Percentiles rank a stretch among this genome's conserved stretches.
Evolutionary conservation across 371 early-diverging fungal species (phyloP).

Genomic region (Mucor lusitanicus): DNA sequence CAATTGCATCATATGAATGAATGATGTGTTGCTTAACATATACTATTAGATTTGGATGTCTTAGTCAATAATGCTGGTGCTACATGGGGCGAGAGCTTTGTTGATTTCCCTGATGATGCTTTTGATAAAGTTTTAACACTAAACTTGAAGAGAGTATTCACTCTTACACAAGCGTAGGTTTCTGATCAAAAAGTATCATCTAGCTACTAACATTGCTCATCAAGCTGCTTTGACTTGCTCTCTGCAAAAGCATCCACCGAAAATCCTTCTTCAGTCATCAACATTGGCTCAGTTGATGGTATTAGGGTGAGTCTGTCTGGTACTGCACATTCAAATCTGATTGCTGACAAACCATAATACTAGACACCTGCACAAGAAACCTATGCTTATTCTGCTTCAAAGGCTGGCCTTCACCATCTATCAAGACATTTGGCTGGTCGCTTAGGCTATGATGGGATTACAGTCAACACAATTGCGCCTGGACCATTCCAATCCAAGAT

Average conservation of each 20-base stretch:
- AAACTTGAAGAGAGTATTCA: conserved; percentile 82
- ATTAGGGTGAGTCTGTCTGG: conserved; percentile 39
- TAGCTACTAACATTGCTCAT: background rate
- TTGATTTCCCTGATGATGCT: conserved; percentile 63
- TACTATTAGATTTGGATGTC: conserved; percentile 66
- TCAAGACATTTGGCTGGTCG: conserved; percentile 67
- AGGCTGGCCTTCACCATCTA: conserved; percentile 78
- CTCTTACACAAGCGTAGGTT: conserved; percentile 73
- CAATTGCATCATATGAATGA: background rate
- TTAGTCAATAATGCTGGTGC: conserved; percentile 86
- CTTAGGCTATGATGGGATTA: conserved; percentile 61
- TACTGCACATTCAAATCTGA: background rate
- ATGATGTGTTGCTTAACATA: background rate
- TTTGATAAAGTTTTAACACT: conserved; percentile 80
- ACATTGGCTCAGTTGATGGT: conserved; percentile 75
- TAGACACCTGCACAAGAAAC: conserved; percentile 55
- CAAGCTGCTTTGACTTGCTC: conserved; percentile 69
- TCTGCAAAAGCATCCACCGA: conserved; percentile 56
- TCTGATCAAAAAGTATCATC: too few relatives aligned
- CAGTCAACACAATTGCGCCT: conserved; percentile 88
- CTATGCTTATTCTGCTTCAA: conserved; percentile 77
- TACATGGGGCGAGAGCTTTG: conserved; percentile 58
- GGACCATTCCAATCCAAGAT: conserved; percentile 87
- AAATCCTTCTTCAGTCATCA: conserved; percentile 52
- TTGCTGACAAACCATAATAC: too few relatives aligned